Base-by-base conservation (phyloP, 2,329 filamentous ascomycete species). In the Fusarium sarcochroum region DNA sequence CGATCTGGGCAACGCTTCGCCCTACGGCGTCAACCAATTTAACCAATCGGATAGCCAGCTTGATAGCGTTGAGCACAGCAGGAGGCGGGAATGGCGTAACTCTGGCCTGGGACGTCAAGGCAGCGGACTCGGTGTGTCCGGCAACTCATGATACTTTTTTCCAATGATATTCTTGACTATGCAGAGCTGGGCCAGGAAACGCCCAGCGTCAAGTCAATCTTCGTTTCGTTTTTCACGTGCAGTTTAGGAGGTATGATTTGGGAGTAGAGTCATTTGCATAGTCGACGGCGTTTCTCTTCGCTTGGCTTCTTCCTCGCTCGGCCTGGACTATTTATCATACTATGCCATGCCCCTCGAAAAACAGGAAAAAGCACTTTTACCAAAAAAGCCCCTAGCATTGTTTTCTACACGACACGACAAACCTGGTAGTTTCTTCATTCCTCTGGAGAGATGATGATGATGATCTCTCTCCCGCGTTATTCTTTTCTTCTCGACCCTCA, bases 61-160 rank as follows among this genome's bases (percentile, higher is more conserved):
- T 23, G 78, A 81, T 63, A 77, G 73, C 37, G 72, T 78, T 34
- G 81, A 83, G 47, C 79, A 80, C 46, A 79, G 75, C 46, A 83
- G 83, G 63, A 83, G 83, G 45, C 81, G 84, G 55, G 85, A 88
- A 62, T 89, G 86, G 85, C 83, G 87, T 34, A 87, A 87, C 73
- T 89, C 86, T 18, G 85, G 80, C 37, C 87, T 83, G 82, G 82
- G 80, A 27, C 84, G 84, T 47, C 85, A 83, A 62, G 84, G 81
- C 66, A 81, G 84, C 21, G 82, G 83, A 25, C 78, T 84, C 45
- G 85, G 86, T 63, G 80, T 86, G 13, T 84, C 86, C 13, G 79
- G 80, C 42, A 81, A 81, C 57, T 78, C 76, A 70, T 83, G 74
- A 80, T 69, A 52, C 55, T 50, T 46, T 62, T 58, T 61, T 54